These are phyloP conservation scores for Neurospora sp. DNA, from an alignment of 495 filamentous ascomycete species.

Conservation along the genomic window DNA sequence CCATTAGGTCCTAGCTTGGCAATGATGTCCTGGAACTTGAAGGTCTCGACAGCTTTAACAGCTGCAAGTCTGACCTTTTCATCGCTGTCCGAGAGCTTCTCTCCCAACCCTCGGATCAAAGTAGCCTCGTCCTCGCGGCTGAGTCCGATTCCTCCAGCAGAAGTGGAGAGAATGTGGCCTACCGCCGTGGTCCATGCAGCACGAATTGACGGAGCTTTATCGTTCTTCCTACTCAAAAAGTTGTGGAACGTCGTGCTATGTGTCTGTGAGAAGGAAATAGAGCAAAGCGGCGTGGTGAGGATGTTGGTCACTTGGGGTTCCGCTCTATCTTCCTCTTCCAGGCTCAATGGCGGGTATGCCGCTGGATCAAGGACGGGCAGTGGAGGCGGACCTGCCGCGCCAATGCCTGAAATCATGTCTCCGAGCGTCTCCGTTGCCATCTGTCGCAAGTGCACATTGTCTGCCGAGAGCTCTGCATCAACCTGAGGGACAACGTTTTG, in stretches of 20 bases:
- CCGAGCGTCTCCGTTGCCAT: conserved; percentile 89
- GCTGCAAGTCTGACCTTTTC: conserved; percentile 85
- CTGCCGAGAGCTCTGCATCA: conserved; percentile 83
- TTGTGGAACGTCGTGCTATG: conserved; percentile 67
- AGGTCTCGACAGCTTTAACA: conserved; percentile 66
- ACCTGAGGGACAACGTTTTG: conserved; percentile 91
- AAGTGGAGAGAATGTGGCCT: conserved; percentile 72
- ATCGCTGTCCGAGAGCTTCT: conserved; percentile 78
- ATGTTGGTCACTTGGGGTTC: conserved; percentile 42
- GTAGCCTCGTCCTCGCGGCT: conserved; percentile 63
- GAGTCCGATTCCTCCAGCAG: conserved; percentile 76
- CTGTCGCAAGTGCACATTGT: conserved; percentile 75
- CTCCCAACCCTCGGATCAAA: conserved; percentile 61
- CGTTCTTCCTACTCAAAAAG: conserved; percentile 72
- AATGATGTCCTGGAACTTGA: conserved; percentile 69
- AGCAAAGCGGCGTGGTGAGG: conserved; percentile 67
- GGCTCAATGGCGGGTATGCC: conserved; percentile 64
- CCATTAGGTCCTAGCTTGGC: conserved; percentile 68
- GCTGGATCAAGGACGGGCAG: conserved; percentile 63
- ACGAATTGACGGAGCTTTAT: conserved; percentile 72
- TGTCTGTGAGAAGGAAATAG: conserved; percentile 72
- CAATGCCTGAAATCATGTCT: conserved; percentile 86
- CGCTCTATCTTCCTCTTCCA: conserved; percentile 46
- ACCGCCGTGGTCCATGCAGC: conserved; percentile 75
- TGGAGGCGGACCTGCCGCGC: conserved; percentile 74